phyloP scores from a whole-genome alignment of 129 eudicot species.

The Heracleum sosnowskyi region DNA sequence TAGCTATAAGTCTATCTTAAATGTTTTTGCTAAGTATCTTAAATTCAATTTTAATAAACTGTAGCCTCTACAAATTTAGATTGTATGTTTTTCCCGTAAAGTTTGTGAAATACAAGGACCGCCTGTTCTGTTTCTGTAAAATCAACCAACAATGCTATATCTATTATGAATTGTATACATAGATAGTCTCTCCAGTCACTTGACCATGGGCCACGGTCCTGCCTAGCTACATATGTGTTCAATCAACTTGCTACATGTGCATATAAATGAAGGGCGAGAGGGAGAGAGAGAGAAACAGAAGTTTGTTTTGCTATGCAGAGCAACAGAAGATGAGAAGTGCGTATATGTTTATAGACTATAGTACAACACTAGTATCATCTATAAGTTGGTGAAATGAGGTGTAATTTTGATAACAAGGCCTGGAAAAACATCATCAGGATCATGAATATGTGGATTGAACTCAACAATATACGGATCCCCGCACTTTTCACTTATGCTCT shows the following conservation, averaged over 20 bases:
- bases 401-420: slow-evolving; percentile 86
- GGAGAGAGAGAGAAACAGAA: too few species aligned
- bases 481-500: slow-evolving; percentile 48
- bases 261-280: too few species aligned
- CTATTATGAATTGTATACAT: too few species aligned
- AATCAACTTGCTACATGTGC: not conserved
- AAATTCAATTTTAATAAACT: too few species aligned
- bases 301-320: too few species aligned
- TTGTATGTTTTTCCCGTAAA: too few species aligned
- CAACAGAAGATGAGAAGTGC: not conserved
- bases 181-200: not conserved
- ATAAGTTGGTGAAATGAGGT: slow-evolving; percentile 28
- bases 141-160: not conserved
- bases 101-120: not conserved
- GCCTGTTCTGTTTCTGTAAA: not conserved
- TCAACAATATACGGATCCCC: slow-evolving; percentile 52
- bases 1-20: too few species aligned
- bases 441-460: slow-evolving; percentile 67
- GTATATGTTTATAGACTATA: not conserved
- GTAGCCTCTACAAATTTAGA: too few species aligned
- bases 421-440: slow-evolving; percentile 93
- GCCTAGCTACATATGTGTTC: not conserved
- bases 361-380: not conserved
- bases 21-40: too few species aligned
- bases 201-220: not conserved